A percentile compares a stretch with the other conserved stretches of the same genome.
phyloP scores from a whole-genome alignment of 352 stramenopile genomes.

The Phytophthora ramorum region DNA sequence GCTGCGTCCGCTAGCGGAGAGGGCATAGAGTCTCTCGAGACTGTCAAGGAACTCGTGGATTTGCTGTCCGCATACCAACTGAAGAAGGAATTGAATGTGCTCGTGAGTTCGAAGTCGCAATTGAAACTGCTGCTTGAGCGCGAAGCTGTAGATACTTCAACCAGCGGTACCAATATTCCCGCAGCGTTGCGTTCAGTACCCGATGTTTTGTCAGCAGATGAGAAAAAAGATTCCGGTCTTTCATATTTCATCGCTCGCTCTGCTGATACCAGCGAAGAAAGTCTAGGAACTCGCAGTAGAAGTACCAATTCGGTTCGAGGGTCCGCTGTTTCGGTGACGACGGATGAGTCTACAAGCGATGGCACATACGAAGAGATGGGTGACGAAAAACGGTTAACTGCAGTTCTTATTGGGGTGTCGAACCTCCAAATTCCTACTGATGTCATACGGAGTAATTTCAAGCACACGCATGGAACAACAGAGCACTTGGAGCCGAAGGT shows the following conservation, averaged over 20 bases:
- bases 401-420: conserved; percentile 78
- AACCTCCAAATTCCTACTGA: conserved; percentile 65
- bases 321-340: conserved; percentile 60
- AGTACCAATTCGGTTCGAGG: conserved; percentile 34
- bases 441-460: conserved; percentile 48
- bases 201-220: conserved; percentile 19
- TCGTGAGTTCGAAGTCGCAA: conserved; percentile 73
- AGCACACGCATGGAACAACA: conserved; percentile 34
- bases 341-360: conserved; percentile 73
- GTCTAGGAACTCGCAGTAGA: conserved; percentile 16
- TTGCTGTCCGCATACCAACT: conserved; percentile 49
- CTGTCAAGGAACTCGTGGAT: conserved; percentile 36
- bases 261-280: conserved; percentile 24
- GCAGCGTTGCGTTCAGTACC: conserved; percentile 28
- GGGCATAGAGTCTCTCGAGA: conserved; percentile 20
- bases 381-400: conserved; percentile 74
- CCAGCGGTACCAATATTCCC: conserved; percentile 47
- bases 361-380: conserved; percentile 63
- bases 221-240: conserved; percentile 41
- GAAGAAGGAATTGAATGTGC: conserved; percentile 59
- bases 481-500: conserved; percentile 63
- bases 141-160: conserved; percentile 78
- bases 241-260: conserved; percentile 29
- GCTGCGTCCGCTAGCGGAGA: conserved; percentile 23
- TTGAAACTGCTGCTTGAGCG: conserved; percentile 72